Conservation (phyloP, 495 filamentous ascomycete genomes). For the Choiromyces venosus region DNA sequence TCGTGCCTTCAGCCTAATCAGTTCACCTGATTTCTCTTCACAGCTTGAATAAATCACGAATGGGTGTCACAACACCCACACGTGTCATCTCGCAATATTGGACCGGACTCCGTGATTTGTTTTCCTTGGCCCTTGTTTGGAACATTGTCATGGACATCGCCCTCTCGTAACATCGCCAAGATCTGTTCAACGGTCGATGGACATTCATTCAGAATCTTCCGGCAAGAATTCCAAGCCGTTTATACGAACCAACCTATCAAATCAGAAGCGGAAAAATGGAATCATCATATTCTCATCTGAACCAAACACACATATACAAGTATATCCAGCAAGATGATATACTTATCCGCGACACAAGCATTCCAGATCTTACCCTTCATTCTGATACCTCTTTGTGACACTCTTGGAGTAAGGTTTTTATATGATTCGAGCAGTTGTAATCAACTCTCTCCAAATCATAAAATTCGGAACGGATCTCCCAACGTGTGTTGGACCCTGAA, state of each 20-base stretch:
- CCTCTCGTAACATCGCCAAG: not conserved
- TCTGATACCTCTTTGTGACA: not conserved
- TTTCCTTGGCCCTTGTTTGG: not conserved
- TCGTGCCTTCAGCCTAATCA: not conserved
- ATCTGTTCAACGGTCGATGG: not conserved
- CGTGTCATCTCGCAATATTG: not conserved
- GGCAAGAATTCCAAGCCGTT: not conserved
- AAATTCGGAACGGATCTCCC: not conserved
- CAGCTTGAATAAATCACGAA: not conserved
- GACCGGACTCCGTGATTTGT: not conserved
- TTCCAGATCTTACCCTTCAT: not conserved
- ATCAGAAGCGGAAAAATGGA: not conserved
- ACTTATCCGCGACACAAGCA: not conserved
- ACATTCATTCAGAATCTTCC: not conserved
- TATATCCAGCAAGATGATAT: not conserved
- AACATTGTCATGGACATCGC: not conserved
- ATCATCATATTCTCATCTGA: not conserved
- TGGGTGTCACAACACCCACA: not conserved
- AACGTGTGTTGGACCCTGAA: not conserved
- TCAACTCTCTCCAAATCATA: slow-evolving; percentile 1
- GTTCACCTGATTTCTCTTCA: not conserved
- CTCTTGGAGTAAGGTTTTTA: not conserved
- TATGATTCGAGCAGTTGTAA: not conserved
- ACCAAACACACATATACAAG: not conserved
- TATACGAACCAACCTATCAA: not conserved